These are phyloP conservation scores for Spongospora subterranea DNA, from an alignment of 208 protist genomes.

Conservation along the genomic window DNA sequence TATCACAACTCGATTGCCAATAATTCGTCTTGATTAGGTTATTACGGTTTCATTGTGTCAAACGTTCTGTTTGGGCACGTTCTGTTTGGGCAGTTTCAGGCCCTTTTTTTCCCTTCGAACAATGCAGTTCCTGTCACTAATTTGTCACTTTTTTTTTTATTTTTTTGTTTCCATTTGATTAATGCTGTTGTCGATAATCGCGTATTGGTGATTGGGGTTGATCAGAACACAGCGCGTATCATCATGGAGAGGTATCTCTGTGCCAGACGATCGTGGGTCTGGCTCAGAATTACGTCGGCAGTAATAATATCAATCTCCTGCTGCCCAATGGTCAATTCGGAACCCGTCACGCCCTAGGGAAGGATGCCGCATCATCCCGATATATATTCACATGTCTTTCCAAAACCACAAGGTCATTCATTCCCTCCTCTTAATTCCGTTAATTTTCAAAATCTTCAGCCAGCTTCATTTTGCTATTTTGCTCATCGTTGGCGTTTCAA, in stretches of 20 bases:
- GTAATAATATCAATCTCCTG: conserved; percentile 99
- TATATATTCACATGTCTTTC: conserved; percentile 99
- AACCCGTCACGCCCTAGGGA: conserved; percentile 94
- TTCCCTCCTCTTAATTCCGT: background rate
- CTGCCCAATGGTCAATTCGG: conserved; percentile 98
- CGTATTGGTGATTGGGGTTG: background rate
- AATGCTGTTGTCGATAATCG: background rate
- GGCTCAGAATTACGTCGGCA: conserved; percentile 91
- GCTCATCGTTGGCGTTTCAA: too few relatives aligned
- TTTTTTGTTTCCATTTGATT: background rate
- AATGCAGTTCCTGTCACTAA: conserved; percentile 79
- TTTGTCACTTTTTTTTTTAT: background rate
- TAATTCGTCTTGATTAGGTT: too few relatives aligned
- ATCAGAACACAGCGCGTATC: conserved; percentile 97
- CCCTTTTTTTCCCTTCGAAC: too few relatives aligned
- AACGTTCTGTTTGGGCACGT: too few relatives aligned
- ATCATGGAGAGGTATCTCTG: conserved; percentile 98
- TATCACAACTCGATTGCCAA: too few relatives aligned
- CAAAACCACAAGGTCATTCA: conserved; percentile 81
- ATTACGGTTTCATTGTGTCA: too few relatives aligned
- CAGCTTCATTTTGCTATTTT: too few relatives aligned
- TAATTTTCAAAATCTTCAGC: too few relatives aligned
- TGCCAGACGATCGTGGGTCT: conserved; percentile 97
- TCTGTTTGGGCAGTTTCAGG: too few relatives aligned
- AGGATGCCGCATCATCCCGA: conserved; percentile 95